Evolutionary conservation across 192 early-diverging fungal species (phyloP).

Genomic region (Dimargaris cristalligena): DNA sequence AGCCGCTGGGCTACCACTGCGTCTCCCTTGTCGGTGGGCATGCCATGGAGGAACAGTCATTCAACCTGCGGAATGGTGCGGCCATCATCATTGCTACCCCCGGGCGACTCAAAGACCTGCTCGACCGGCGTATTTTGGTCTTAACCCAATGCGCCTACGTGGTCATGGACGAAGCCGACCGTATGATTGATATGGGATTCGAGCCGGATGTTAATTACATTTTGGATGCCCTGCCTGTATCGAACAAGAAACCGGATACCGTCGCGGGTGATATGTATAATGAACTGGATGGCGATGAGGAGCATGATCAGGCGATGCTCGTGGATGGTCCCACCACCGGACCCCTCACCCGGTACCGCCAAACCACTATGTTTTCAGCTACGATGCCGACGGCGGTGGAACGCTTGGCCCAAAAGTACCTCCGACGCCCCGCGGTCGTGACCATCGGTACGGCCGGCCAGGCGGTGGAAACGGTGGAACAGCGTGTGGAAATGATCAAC

Average conservation of each 20-base stretch:
- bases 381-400: constrained; percentile 96
- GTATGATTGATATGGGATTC: constrained; percentile 90
- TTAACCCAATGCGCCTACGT: constrained; percentile 91
- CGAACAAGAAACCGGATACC: constrained; percentile 73
- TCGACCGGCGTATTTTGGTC: constrained; percentile 78
- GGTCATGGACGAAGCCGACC: constrained; percentile 98
- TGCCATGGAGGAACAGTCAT: constrained; percentile 72
- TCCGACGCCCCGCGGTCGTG: constrained; percentile 78
- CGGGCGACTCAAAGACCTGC: constrained; percentile 81
- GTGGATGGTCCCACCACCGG: neutral
- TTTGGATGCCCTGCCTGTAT: constrained; percentile 80
- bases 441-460: constrained; percentile 94
- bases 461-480: constrained; percentile 91
- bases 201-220: constrained; percentile 93
- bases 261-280: constrained; percentile 46
- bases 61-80: constrained; percentile 75
- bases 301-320: neutral
- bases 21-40: constrained; percentile 76
- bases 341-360: constrained; percentile 40
- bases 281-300: constrained; percentile 15
- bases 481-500: constrained; percentile 81
- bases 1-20: constrained; percentile 70
- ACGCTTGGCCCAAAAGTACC: constrained; percentile 82
- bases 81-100: constrained; percentile 98
- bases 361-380: constrained; percentile 99